phyloP scores from a whole-genome alignment of 2,329 filamentous ascomycete species.

The Paramyrothecium sp. region DNA sequence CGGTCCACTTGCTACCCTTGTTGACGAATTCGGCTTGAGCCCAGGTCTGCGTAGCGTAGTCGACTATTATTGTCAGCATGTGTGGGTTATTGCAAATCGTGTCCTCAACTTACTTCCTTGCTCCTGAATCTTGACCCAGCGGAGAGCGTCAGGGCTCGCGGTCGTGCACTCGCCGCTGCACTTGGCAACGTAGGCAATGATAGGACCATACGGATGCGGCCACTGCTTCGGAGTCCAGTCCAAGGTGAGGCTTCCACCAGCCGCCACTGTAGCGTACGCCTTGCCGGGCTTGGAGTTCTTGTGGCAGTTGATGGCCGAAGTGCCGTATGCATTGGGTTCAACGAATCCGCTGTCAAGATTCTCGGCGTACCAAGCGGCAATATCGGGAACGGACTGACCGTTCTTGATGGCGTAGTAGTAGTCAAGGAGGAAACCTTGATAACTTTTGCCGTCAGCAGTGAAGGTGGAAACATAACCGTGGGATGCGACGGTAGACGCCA shows the following conservation, averaged over 20 bases:
- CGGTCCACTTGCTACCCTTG: slow-evolving; percentile 28
- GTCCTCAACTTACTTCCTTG: slow-evolving; percentile 33
- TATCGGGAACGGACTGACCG: slow-evolving; percentile 4
- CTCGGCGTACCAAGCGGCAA: slow-evolving; percentile 32
- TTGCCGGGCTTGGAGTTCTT: slow-evolving; percentile 34
- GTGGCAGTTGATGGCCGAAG: slow-evolving; percentile 46
- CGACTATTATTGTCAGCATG: slow-evolving; percentile 20
- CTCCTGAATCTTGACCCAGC: slow-evolving; percentile 64
- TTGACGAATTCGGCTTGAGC: slow-evolving; percentile 38
- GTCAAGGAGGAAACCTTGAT: background rate
- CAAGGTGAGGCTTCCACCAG: slow-evolving; percentile 37
- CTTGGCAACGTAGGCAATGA: slow-evolving; percentile 63
- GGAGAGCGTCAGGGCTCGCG: slow-evolving; percentile 50
- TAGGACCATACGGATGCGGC: slow-evolving; percentile 44
- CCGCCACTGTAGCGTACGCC: slow-evolving; percentile 33
- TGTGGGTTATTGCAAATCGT: too few relatives aligned
- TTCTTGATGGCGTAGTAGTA: slow-evolving; percentile 1
- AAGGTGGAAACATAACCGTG: background rate
- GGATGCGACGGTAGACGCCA: background rate
- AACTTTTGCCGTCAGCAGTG: background rate
- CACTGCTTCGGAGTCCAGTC: slow-evolving; percentile 42
- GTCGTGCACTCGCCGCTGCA: slow-evolving; percentile 55
- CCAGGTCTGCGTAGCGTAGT: slow-evolving; percentile 36
- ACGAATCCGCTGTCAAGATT: slow-evolving; percentile 51
- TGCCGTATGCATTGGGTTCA: slow-evolving; percentile 34